Evolutionary conservation across 805 yeast species (phyloP).

Genomic region (Candida pini): DNA sequence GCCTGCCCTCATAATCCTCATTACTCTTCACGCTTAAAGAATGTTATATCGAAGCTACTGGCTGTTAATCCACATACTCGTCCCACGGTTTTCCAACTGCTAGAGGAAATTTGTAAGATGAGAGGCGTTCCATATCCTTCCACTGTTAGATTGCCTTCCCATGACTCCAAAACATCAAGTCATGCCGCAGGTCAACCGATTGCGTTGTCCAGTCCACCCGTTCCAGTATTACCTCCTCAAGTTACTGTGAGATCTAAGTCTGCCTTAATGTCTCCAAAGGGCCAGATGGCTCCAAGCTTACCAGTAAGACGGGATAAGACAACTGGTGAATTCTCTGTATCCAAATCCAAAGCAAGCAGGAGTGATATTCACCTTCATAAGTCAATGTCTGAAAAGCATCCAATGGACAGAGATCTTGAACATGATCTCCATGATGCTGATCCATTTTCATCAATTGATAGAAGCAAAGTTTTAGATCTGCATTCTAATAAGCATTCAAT

Average conservation of each 20-base stretch:
- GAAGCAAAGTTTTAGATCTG: slow-evolving; percentile 26
- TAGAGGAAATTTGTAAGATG: slow-evolving; percentile 64
- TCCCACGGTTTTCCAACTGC: slow-evolving; percentile 67
- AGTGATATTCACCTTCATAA: slow-evolving; percentile 12
- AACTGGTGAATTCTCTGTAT: slow-evolving; percentile 8
- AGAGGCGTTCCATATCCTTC: slow-evolving; percentile 37
- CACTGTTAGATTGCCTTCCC: slow-evolving; percentile 28
- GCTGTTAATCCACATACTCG: slow-evolving; percentile 64
- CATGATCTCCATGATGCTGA: slow-evolving; percentile 20
- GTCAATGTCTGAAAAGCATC: slow-evolving; percentile 12
- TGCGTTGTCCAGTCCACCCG: neutral
- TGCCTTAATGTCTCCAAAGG: slow-evolving; percentile 1
- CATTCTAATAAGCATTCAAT: slow-evolving; percentile 13
- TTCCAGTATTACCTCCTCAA: slow-evolving; percentile 1
- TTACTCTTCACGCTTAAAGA: slow-evolving; percentile 58
- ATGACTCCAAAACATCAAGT: no score
- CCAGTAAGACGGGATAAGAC: slow-evolving; percentile 16
- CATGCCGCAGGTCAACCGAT: no score
- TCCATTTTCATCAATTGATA: slow-evolving; percentile 40
- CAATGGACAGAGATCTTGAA: slow-evolving; percentile 1
- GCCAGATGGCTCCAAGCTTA: slow-evolving; percentile 11
- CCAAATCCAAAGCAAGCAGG: neutral
- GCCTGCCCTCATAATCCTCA: slow-evolving; percentile 50
- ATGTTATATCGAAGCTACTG: slow-evolving; percentile 55
- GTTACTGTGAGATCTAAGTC: neutral